phyloP scores from a whole-genome alignment of 208 protist species.

The Trichomonas gallinae region DNA sequence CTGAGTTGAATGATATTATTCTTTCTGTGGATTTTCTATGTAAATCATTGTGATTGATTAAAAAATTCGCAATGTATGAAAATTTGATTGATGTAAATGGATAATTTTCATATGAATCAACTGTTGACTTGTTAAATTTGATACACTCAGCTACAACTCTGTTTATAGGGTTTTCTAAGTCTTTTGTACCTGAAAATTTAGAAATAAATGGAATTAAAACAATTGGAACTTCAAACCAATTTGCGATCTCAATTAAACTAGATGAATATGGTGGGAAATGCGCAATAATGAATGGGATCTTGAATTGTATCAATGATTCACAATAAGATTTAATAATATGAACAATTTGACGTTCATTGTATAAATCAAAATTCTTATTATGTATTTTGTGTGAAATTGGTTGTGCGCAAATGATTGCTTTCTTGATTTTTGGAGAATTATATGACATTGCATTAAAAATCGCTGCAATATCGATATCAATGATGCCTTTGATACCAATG shows the following conservation, averaged over 20 bases:
- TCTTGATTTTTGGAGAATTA: neutral
- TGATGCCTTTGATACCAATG: neutral
- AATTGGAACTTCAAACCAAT: neutral
- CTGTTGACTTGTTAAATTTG: neutral
- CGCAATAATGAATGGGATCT: neutral
- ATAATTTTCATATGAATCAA: neutral
- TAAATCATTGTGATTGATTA: neutral
- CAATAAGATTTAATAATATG: neutral
- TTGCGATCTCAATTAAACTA: neutral
- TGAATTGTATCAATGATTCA: neutral
- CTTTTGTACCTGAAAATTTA: neutral
- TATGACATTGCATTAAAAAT: neutral
- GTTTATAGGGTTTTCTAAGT: neutral
- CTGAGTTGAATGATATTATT: neutral
- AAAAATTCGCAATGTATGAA: neutral
- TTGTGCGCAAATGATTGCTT: neutral
- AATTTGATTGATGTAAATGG: neutral
- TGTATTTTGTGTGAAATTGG: neutral
- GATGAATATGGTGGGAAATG: neutral
- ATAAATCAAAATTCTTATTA: neutral
- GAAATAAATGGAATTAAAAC: neutral
- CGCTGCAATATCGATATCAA: neutral
- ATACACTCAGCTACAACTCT: neutral
- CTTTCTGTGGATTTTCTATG: neutral
- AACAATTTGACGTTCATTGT: neutral